A percentile compares a stretch with the other conserved stretches of the same genome.
phyloP scores from a whole-genome alignment of 495 filamentous ascomycete genomes.

The Aspergillus panamensis region DNA sequence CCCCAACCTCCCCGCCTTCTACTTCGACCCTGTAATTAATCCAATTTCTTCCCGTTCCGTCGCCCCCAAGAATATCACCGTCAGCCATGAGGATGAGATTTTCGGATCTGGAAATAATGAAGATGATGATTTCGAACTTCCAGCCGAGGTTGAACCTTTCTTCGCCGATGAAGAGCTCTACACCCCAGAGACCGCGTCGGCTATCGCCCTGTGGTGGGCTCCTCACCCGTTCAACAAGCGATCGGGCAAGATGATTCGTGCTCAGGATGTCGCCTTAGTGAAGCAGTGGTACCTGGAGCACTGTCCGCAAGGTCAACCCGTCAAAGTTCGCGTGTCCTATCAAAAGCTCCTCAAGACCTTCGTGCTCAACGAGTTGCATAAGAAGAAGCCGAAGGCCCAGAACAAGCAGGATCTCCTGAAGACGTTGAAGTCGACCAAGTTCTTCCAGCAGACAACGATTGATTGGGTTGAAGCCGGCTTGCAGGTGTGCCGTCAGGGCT shows the following conservation, averaged over 20 bases:
- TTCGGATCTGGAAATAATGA: conserved; percentile 84
- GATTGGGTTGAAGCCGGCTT: conserved; percentile 99
- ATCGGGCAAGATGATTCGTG: conserved; percentile 96
- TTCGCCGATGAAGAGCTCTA: conserved; percentile 86
- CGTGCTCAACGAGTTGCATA: conserved; percentile 95
- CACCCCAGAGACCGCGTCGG: conserved; percentile 84
- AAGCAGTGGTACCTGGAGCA: conserved; percentile 99
- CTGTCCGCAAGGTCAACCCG: conserved; percentile 85
- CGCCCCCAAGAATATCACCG: conserved; percentile 87
- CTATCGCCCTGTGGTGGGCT: conserved; percentile 97
- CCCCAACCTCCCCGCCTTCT: conserved; percentile 87
- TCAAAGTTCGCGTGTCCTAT: conserved; percentile 98
- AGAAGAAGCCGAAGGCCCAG: conserved; percentile 88
- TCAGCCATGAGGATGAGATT: conserved; percentile 92
- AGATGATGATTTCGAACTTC: conserved; percentile 89
- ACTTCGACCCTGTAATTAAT: conserved; percentile 97
- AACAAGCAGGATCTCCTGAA: conserved; percentile 90
- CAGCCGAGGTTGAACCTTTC: conserved; percentile 79
- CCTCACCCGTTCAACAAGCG: conserved; percentile 94
- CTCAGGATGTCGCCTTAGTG: conserved; percentile 93
- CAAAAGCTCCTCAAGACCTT: conserved; percentile 97
- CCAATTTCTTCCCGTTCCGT: conserved; percentile 95
- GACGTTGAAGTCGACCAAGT: conserved; percentile 92
- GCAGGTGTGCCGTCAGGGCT: conserved; percentile 96
- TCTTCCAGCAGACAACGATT: conserved; percentile 98